Base-by-base conservation (phyloP, 2,329 filamentous ascomycete genomes). In the Didymella pomorum region DNA sequence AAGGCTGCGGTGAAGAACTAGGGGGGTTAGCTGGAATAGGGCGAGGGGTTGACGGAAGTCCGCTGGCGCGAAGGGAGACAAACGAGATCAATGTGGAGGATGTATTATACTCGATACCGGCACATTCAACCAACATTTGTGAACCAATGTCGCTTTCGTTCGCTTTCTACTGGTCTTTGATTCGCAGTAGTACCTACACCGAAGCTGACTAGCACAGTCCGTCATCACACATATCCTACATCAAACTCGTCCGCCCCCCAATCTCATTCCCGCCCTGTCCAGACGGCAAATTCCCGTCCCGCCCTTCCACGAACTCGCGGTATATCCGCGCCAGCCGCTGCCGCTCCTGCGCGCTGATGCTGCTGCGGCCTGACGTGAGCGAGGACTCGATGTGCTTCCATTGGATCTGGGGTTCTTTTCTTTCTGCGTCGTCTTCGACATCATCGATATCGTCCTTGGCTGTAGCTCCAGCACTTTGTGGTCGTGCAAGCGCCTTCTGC, bases 231-330 rank as follows among this genome's bases (percentile, higher is more conserved):
- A n/a, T n/a, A n/a, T n/a, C n/a, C 44, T 33, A 97, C 95, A 98
- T 98, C 78, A 99, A 82, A 79, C 93, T 98, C 69, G 90, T 94
- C 73, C 95, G 83, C 14, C 93, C 95, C 8, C 95, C 95, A 79
- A 99, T 87, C 78, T 98, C 95, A 76, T 89, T 96, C 56, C 90
- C 91, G 0, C 91, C 93, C 78, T 98, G 92, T 1, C 95, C 95
- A 77, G 90, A 94, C 60, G 89, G 92, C 92, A 99, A 93, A 81
- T 98, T 93, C 8, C 95, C 95, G 76, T 93, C 97, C 67, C 95
- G 84, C 0, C 93, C 93, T 4, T 92, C 91, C 0, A 97, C 89
- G 81, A 99, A 99, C 79, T 99, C 95, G 16, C 84, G 83, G 74
- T 99, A 99, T 61, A 99, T 97, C 39, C 86, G 86, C 69, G 86